A percentile compares a stretch with the other conserved stretches of the same genome.
Evolutionary conservation across 345 rosid species (phyloP).

Genomic region (Excoecaria agallocha): DNA sequence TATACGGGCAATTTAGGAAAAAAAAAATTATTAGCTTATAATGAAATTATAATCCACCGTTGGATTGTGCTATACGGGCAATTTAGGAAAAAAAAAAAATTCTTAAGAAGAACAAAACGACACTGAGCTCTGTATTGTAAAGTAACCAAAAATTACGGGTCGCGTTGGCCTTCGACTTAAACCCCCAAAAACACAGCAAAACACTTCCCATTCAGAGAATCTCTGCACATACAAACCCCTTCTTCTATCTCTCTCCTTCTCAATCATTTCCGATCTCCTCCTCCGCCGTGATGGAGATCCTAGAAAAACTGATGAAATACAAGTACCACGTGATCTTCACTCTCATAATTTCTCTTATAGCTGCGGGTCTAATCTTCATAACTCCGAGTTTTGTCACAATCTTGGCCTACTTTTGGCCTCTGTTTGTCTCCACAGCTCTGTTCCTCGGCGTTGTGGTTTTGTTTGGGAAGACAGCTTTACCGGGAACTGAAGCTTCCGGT

Average conservation of each 20-base stretch:
- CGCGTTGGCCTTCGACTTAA: neutral
- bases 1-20: too few species aligned
- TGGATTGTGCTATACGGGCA: too few species aligned
- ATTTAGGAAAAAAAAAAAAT: neutral
- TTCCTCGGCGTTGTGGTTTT: constrained; percentile 69
- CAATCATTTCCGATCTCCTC: neutral
- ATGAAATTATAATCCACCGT: too few species aligned
- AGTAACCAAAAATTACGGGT: constrained; percentile 8
- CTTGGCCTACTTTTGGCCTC: constrained; percentile 84
- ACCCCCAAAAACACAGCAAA: neutral
- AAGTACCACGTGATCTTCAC: constrained; percentile 49
- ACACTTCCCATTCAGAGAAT: constrained; percentile 19
- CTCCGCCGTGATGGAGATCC: constrained; percentile 53
- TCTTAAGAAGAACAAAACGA: too few species aligned
- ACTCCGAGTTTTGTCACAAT: constrained; percentile 75
- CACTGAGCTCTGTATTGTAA: neutral
- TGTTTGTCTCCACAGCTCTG: constrained; percentile 82
- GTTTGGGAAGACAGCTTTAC: constrained; percentile 50
- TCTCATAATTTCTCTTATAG: constrained; percentile 28
- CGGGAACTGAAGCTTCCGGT: constrained; percentile 35
- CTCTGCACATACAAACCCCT: constrained; percentile 20
- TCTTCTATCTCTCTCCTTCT: neutral
- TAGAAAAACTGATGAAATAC: constrained; percentile 51
- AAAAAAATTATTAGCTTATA: too few species aligned
- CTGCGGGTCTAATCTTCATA: constrained; percentile 37